Evolutionary conservation across 805 yeast species (phyloP).

Genomic region (Suhomyces sp.): DNA sequence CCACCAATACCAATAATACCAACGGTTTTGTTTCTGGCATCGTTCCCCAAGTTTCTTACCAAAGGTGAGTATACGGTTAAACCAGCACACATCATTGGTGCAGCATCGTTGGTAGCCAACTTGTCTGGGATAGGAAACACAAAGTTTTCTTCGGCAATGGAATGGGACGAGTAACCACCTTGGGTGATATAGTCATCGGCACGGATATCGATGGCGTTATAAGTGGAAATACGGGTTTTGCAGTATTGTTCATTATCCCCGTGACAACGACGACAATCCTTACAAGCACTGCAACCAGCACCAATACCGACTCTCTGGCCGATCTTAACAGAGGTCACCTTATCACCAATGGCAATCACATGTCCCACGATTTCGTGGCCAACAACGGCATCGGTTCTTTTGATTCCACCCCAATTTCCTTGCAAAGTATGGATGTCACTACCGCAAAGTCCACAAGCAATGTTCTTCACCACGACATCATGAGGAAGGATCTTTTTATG

Average conservation of each 20-base stretch:
- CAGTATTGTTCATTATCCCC: constrained; percentile 49
- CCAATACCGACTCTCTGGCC: constrained; percentile 84
- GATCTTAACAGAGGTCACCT: constrained; percentile 48
- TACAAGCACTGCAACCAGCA: constrained; percentile 63
- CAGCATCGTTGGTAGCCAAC: constrained; percentile 42
- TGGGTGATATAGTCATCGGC: constrained; percentile 29
- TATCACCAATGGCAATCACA: constrained; percentile 56
- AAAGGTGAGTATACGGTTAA: constrained; percentile 54
- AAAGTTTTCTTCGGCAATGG: constrained; percentile 43
- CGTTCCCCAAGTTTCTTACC: constrained; percentile 38
- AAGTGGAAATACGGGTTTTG: constrained; percentile 48
- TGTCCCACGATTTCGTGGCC: constrained; percentile 70
- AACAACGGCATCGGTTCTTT: constrained; percentile 39
- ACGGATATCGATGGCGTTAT: constrained; percentile 40
- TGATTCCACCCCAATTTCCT: constrained; percentile 50
- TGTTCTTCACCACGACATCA: constrained; percentile 59
- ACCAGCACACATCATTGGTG: constrained; percentile 60
- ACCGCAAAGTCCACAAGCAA: constrained; percentile 65
- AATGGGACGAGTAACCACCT: constrained; percentile 53
- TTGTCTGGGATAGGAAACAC: constrained; percentile 50
- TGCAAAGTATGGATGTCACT: constrained; percentile 53
- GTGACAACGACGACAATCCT: constrained; percentile 56
- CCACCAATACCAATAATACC: constrained; percentile 69
- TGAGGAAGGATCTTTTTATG: constrained; percentile 26
- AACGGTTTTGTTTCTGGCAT: constrained; percentile 42